A percentile compares a stretch with the other conserved stretches of the same genome.
phyloP scores from a whole-genome alignment of 345 rosid species.

The Lepidium sativum region DNA sequence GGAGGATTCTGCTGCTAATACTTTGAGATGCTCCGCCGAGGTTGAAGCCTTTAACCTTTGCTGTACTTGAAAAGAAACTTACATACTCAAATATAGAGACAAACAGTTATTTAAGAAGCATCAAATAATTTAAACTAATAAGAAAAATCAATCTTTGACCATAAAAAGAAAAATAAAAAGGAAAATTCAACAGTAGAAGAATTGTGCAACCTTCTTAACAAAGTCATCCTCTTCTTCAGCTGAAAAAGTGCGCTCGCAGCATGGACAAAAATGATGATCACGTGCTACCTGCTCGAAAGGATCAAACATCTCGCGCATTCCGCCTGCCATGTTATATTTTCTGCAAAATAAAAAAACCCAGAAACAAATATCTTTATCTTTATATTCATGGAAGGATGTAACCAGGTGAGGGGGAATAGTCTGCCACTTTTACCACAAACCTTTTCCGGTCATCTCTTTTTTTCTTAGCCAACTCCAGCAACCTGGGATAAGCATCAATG shows the following conservation, averaged over 20 bases:
- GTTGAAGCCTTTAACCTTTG: slow-evolving; percentile 90
- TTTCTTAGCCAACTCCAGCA: slow-evolving; percentile 69
- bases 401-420: neutral
- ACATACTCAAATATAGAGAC: slow-evolving; percentile 1
- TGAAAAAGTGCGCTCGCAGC: slow-evolving; percentile 93
- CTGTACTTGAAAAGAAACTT: slow-evolving; percentile 38
- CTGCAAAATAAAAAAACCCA: slow-evolving; percentile 44
- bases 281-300: slow-evolving; percentile 93
- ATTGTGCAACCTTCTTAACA: slow-evolving; percentile 87
- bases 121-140: neutral
- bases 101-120: slow-evolving; percentile 9
- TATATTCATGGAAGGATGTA: neutral
- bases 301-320: slow-evolving; percentile 95
- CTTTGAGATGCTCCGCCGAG: slow-evolving; percentile 75
- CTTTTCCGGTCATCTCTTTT: slow-evolving; percentile 74
- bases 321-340: slow-evolving; percentile 80
- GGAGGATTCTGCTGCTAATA: slow-evolving; percentile 60
- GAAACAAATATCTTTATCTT: slow-evolving; percentile 13
- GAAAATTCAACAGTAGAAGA: neutral
- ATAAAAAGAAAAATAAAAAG: neutral
- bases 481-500: slow-evolving; percentile 61
- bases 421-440: slow-evolving; percentile 30
- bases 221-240: slow-evolving; percentile 81
- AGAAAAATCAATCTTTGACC: neutral
- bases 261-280: slow-evolving; percentile 84